Conservation (phyloP, 164 flowering plant genomes). For the Liquidambar formosana region DNA sequence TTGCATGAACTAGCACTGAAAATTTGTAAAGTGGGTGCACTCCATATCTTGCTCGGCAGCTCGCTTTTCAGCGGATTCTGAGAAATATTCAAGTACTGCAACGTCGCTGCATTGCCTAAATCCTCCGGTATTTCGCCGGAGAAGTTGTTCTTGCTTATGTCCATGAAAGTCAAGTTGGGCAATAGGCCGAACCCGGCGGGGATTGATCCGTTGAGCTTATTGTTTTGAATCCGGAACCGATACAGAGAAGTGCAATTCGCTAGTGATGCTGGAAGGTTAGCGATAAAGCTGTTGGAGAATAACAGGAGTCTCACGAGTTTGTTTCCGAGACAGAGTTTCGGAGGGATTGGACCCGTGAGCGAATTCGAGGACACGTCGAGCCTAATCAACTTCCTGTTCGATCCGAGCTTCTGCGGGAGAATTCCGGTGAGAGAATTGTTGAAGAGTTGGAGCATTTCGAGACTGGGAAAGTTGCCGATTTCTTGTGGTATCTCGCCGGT, state of each 20-base stretch:
- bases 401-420: slow-evolving; percentile 71
- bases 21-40: slow-evolving; percentile 60
- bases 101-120: slow-evolving; percentile 42
- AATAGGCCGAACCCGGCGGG: slow-evolving; percentile 65
- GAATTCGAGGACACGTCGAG: slow-evolving; percentile 79
- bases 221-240: slow-evolving; percentile 62
- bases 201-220: slow-evolving; percentile 65
- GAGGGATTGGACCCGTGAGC: slow-evolving; percentile 75
- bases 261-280: slow-evolving; percentile 47
- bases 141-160: slow-evolving; percentile 67
- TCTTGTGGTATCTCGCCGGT: slow-evolving; percentile 67
- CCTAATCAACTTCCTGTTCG: slow-evolving; percentile 43
- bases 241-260: slow-evolving; percentile 60
- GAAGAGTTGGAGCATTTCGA: slow-evolving; percentile 61
- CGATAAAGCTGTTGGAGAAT: slow-evolving; percentile 62
- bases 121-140: slow-evolving; percentile 69
- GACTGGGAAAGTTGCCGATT: slow-evolving; percentile 67
- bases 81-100: slow-evolving; percentile 66
- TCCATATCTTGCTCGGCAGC: slow-evolving; percentile 71
- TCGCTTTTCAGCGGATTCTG: slow-evolving; percentile 38
- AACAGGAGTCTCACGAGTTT: slow-evolving; percentile 59
- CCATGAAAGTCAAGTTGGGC: slow-evolving; percentile 64
- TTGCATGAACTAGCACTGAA: slow-evolving; percentile 56
- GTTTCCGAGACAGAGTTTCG: slow-evolving; percentile 64
- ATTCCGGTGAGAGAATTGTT: slow-evolving; percentile 68